Conservation (phyloP, 805 yeast genomes). For the Diddensiella transvaalensis region DNA sequence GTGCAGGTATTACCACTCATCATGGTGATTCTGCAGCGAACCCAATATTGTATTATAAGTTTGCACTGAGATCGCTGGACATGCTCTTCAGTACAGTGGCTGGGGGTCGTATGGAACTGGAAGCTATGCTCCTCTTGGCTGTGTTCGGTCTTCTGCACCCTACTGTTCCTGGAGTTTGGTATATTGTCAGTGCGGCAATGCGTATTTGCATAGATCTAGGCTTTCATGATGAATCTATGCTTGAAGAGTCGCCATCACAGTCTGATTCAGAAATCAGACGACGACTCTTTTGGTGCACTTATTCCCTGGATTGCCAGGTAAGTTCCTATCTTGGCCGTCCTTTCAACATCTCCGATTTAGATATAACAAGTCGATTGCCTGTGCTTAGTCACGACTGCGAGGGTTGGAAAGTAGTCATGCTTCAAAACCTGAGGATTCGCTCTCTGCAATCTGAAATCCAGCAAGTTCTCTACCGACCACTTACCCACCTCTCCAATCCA, state of each 20-base stretch:
- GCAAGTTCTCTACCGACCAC: neutral
- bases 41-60: slow-evolving; percentile 63
- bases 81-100: slow-evolving; percentile 53
- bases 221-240: slow-evolving; percentile 58
- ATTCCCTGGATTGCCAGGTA: slow-evolving; percentile 78
- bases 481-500: neutral
- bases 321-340: slow-evolving; percentile 87
- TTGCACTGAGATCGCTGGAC: slow-evolving; percentile 57
- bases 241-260: slow-evolving; percentile 38
- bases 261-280: slow-evolving; percentile 66
- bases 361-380: slow-evolving; percentile 28
- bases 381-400: neutral
- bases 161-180: slow-evolving; percentile 91
- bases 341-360: slow-evolving; percentile 81
- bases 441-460: neutral
- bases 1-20: slow-evolving; percentile 59
- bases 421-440: neutral
- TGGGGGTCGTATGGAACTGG: slow-evolving; percentile 67
- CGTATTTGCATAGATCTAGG: slow-evolving; percentile 82
- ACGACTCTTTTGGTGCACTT: slow-evolving; percentile 84
- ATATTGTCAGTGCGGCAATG: slow-evolving; percentile 73
- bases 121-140: slow-evolving; percentile 67
- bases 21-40: slow-evolving; percentile 62
- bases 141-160: slow-evolving; percentile 83
- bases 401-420: neutral